A percentile compares a stretch with the other conserved stretches of the same genome.
These are phyloP conservation scores for Stephania cephalantha DNA, from an alignment of 164 flowering plant genomes.

Conservation along the genomic window DNA sequence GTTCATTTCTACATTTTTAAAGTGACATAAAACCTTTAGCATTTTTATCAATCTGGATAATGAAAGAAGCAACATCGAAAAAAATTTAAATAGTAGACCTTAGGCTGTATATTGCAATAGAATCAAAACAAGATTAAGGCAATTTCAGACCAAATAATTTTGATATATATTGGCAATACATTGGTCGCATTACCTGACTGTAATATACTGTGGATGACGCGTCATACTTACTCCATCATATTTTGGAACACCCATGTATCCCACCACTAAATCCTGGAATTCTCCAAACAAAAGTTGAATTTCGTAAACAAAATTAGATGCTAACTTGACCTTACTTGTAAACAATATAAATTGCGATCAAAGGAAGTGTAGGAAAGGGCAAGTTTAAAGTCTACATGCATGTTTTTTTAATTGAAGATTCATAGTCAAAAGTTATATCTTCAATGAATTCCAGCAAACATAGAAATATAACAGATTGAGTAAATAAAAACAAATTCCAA, in stretches of 20 bases:
- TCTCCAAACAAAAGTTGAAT: neutral
- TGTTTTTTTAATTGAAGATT: neutral
- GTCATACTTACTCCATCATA: constrained; percentile 86
- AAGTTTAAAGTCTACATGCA: neutral
- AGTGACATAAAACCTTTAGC: neutral
- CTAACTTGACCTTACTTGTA: neutral
- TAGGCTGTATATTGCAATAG: neutral
- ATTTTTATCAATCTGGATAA: neutral
- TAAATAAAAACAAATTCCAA: no score
- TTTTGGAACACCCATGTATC: constrained; percentile 99
- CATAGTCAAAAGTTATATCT: neutral
- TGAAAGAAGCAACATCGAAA: neutral
- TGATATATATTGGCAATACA: neutral
- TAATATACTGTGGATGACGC: constrained; percentile 92
- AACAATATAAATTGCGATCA: neutral
- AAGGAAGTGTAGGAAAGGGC: neutral
- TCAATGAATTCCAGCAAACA: neutral
- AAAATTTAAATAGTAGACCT: neutral
- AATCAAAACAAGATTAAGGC: neutral
- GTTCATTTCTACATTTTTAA: constrained; percentile 66
- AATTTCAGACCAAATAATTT: neutral
- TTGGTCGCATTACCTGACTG: constrained; percentile 59
- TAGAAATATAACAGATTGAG: neutral
- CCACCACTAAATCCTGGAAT: constrained; percentile 92
- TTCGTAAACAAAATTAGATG: neutral